Conservation (phyloP, 306 rosid genomes). For the Lathyrus aphaca region DNA sequence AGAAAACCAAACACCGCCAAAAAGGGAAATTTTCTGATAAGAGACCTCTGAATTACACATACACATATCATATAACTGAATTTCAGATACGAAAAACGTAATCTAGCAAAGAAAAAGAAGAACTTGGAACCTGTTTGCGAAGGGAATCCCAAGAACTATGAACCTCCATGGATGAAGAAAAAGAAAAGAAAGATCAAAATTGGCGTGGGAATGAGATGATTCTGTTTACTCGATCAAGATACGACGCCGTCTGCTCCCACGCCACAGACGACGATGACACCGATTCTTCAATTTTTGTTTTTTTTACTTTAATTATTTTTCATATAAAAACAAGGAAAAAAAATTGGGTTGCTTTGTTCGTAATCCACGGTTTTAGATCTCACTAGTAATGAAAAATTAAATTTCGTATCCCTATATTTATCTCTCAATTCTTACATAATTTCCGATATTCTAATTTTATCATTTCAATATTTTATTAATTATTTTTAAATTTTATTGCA, state of each 20-base stretch:
- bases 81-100: not conserved
- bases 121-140: slow-evolving; percentile 74
- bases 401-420: no score
- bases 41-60: slow-evolving; percentile 6
- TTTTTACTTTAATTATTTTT: not conserved
- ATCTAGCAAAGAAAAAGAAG: not conserved
- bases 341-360: not conserved
- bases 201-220: not conserved
- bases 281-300: not conserved
- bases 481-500: no score
- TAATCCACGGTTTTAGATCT: not conserved
- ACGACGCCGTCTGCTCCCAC: slow-evolving; percentile 30
- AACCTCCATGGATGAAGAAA: slow-evolving; percentile 55
- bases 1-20: slow-evolving; percentile 12
- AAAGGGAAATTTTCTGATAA: not conserved
- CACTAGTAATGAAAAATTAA: no score
- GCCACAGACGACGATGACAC: slow-evolving; percentile 30
- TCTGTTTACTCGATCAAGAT: slow-evolving; percentile 40
- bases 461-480: no score
- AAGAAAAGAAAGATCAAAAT: not conserved
- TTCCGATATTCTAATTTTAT: no score
- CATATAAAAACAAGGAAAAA: not conserved
- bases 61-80: not conserved
- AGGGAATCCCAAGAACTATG: slow-evolving; percentile 88
- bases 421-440: no score